Conservation (phyloP, 192 early-diverging fungal species). For the Backusella tuberculispora region DNA sequence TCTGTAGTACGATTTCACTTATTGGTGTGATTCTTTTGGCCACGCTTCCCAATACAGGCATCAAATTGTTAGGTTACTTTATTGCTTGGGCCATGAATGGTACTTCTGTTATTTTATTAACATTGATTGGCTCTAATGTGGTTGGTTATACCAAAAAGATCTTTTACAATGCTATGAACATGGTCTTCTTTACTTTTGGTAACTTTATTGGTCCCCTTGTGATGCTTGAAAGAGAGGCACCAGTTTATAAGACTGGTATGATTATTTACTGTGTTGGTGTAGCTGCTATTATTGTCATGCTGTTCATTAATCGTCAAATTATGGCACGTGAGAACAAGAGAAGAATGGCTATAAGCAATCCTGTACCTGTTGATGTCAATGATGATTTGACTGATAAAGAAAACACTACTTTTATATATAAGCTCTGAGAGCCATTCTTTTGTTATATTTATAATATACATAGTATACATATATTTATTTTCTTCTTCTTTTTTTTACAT, state of each 20-base stretch:
- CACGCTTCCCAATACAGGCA: not conserved
- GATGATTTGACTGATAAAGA: conserved; percentile 32
- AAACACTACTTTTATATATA: conserved; percentile 29
- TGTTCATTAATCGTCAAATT: conserved; percentile 12
- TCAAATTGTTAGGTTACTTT: conserved; percentile 23
- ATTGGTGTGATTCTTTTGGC: conserved; percentile 21
- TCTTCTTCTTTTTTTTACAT: not conserved
- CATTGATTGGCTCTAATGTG: conserved; percentile 13
- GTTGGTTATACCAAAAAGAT: conserved; percentile 34
- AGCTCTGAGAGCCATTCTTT: not conserved
- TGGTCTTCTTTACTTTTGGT: conserved; percentile 26
- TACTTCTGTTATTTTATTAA: conserved; percentile 17
- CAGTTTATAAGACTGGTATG: conserved; percentile 29
- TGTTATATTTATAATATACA: not conserved
- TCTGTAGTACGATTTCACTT: not conserved
- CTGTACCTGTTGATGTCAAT: not conserved
- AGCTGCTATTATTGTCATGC: conserved; percentile 12
- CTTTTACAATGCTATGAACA: conserved; percentile 6
- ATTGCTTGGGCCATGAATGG: conserved; percentile 23
- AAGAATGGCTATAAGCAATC: not conserved
- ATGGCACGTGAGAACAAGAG: conserved; percentile 19
- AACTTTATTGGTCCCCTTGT: conserved; percentile 32
- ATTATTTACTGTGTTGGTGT: conserved; percentile 9
- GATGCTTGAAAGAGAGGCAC: conserved; percentile 19
- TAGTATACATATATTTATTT: not conserved